A percentile compares a stretch with the other conserved stretches of the same genome.
Conservation (phyloP, 345 rosid genomes). For the Rhodamnia rubescens region DNA sequence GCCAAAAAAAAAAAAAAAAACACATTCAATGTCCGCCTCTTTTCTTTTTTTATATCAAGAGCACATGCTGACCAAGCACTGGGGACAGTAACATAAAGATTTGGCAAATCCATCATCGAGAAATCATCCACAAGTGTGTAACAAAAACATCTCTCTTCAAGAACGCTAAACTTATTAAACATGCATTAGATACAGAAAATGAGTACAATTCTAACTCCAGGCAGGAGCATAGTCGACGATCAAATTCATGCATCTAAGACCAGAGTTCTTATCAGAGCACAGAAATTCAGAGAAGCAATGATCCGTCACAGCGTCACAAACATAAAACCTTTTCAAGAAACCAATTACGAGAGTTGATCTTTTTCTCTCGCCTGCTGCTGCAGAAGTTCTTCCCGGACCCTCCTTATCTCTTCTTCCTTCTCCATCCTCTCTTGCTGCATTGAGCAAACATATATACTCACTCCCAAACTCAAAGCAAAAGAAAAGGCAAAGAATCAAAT, state of each 20-base stretch:
- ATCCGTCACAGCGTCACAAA: not conserved
- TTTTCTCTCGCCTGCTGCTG: constrained; percentile 1
- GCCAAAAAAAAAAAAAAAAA: not conserved
- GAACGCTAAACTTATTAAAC: not conserved
- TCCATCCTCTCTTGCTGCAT: constrained; percentile 12
- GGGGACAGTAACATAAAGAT: not conserved
- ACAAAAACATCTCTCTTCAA: not conserved
- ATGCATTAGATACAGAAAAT: not conserved
- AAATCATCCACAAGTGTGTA: not conserved
- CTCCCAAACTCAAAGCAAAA: not conserved
- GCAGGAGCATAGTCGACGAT: not conserved
- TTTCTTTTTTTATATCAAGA: not conserved
- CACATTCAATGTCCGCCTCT: not conserved
- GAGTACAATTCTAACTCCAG: not conserved
- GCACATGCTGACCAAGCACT: not conserved
- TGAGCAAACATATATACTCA: not conserved
- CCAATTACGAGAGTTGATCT: not conserved
- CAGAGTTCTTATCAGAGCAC: not conserved
- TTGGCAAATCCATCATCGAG: not conserved
- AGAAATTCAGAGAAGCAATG: not conserved
- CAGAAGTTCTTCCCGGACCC: constrained; percentile 8
- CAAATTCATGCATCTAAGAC: not conserved
- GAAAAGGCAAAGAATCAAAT: not conserved
- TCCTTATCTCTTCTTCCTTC: constrained; percentile 10
- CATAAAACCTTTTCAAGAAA: not conserved